Percentiles rank a stretch among this genome's conserved stretches.
phyloP scores from a whole-genome alignment of 73 alveolate genomes.

The Tetrahymena borealis region DNA sequence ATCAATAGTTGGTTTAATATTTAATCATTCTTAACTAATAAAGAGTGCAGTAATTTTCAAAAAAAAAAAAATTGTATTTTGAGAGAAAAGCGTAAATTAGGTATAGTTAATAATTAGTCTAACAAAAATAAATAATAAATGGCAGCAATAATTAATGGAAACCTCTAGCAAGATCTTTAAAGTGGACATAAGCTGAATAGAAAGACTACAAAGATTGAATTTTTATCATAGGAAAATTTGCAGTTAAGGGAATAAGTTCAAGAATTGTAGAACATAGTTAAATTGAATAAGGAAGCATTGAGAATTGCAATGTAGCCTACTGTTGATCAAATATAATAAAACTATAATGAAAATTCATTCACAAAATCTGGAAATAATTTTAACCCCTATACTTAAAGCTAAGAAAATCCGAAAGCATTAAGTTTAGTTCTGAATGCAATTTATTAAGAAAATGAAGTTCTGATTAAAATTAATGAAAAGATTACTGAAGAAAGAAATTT shows the following conservation, averaged over 20 bases:
- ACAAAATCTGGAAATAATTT: background rate
- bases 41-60: no score
- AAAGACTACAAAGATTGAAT: background rate
- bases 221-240: background rate
- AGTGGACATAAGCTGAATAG: background rate
- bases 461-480: background rate
- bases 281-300: background rate
- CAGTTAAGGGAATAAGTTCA: background rate
- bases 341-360: background rate
- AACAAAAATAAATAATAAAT: background rate
- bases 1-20: no score
- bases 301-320: background rate
- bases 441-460: background rate
- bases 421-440: background rate
- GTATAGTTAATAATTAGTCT: no score
- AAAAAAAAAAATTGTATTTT: no score
- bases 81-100: no score
- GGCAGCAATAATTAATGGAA: background rate
- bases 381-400: no score
- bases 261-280: background rate
- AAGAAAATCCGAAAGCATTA: background rate
- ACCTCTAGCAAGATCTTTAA: background rate
- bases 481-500: background rate
- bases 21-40: no score
- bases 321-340: background rate